Base-by-base conservation (phyloP, 345 rosid species). In the Camelina neglecta region DNA sequence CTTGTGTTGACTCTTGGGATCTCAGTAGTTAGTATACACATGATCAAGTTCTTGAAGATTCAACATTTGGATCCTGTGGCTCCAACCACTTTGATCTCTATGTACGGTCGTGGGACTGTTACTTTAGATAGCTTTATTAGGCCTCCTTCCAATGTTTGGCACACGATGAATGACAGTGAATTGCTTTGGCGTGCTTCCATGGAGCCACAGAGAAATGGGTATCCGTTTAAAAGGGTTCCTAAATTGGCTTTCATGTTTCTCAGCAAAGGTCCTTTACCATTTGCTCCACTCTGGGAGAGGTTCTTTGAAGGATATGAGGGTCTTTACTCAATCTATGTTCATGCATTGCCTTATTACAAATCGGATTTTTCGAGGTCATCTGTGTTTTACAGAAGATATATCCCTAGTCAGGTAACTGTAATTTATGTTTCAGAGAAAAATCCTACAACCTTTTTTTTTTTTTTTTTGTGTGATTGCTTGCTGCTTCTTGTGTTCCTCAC, bases 181-280 rank as follows among this genome's bases (percentile, higher is more conserved):
- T 77, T 95, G 72, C 82, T 92, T 23, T 95, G 99, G 98, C 86
- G 89, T 56, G 96, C 99, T 63, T 89, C 97, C 0, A 81, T 90
- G 65, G 85, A 71, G 75, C 93, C 97, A 57, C 78, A 60, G 50
- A 80, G 86, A 20, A 76, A 62, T 67, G 74, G 64, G 0, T 89
- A 87, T 76, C 98, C 98, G 1, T 89, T 86, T 67, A 75, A 69
- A 67, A 88, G 97, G 36, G 86, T 87, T 50, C 96, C 96, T 45
- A 95, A 90, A 77, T 72, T 95, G 67, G 98, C 99, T 48, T 95
- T 95, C 84, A 89, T 92, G 98, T 95, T 95, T 86, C 83, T 95
- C 75, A 80, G 91, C 6, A 90, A 92, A 73, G 97, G 99, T 39
- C 88, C 91, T 45, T 79, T 95, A 86, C 97, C 97, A 6, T 76